Evolutionary conservation across 2,329 filamentous ascomycete species (phyloP).

Genomic region (Fusarium stilboides): DNA sequence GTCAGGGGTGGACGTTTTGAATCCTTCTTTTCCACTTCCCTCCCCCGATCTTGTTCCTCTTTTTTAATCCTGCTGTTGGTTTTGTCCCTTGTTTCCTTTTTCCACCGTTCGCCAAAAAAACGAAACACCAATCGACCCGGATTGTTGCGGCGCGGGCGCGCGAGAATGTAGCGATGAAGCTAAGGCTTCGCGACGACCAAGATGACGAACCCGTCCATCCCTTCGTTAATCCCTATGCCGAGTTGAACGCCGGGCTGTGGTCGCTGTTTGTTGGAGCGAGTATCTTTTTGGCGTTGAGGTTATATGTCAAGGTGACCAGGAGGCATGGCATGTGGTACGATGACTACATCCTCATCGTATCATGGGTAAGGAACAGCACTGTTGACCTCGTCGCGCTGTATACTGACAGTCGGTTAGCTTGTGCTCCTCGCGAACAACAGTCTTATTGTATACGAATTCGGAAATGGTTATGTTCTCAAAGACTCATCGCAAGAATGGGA

Average conservation of each 20-base stretch:
- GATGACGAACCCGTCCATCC: constrained; percentile 43
- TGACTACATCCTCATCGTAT: constrained; percentile 56
- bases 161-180: constrained; percentile 45
- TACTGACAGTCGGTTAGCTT: constrained; percentile 49
- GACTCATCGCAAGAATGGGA: constrained; percentile 61
- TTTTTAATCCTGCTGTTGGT: constrained; percentile 10
- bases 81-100: constrained; percentile 16
- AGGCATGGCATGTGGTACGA: constrained; percentile 58
- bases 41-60: constrained; percentile 9
- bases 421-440: constrained; percentile 62
- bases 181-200: constrained; percentile 45
- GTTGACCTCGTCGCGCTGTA: no score
- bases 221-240: constrained; percentile 50
- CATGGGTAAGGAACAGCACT: constrained; percentile 52
- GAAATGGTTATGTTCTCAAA: constrained; percentile 62
- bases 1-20: constrained; percentile 11
- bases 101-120: constrained; percentile 5
- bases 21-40: constrained; percentile 35
- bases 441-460: constrained; percentile 63
- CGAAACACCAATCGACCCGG: constrained; percentile 12
- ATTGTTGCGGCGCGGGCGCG: constrained; percentile 7
- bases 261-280: constrained; percentile 52
- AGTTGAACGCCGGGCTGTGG: constrained; percentile 56
- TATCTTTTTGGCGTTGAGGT: constrained; percentile 50
- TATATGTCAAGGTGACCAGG: constrained; percentile 56